Evolutionary conservation across 805 yeast species (phyloP).

Genomic region (Candida ortonii): DNA sequence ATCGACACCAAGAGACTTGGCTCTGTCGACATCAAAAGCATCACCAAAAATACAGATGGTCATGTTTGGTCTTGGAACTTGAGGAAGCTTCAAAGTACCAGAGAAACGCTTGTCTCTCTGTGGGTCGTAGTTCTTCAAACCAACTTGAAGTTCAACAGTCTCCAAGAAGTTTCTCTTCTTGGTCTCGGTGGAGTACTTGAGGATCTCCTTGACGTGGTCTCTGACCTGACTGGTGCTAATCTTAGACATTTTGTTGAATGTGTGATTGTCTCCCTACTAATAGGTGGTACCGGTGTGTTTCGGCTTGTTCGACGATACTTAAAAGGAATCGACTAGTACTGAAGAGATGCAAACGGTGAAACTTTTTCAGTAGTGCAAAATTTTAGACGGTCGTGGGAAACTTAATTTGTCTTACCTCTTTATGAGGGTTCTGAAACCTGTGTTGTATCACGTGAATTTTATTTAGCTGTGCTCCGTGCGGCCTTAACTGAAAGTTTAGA

Average conservation of each 20-base stretch:
- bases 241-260: slow-evolving; percentile 54
- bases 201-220: slow-evolving; percentile 90
- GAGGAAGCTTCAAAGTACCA: slow-evolving; percentile 97
- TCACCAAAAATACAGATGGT: slow-evolving; percentile 99
- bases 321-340: too few species aligned
- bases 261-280: slow-evolving; percentile 71
- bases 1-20: slow-evolving; percentile 98
- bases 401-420: too few species aligned
- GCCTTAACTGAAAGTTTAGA: too few species aligned
- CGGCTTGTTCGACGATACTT: slow-evolving; percentile 52
- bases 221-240: slow-evolving; percentile 91
- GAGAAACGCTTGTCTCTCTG: slow-evolving; percentile 99
- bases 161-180: slow-evolving; percentile 99
- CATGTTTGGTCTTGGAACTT: slow-evolving; percentile 99
- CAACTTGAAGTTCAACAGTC: slow-evolving; percentile 99
- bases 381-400: too few species aligned
- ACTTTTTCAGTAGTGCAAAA: too few species aligned
- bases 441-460: slow-evolving; percentile 4
- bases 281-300: slow-evolving; percentile 35
- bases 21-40: slow-evolving; percentile 99
- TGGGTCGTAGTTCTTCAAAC: slow-evolving; percentile 99
- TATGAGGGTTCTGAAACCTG: slow-evolving; percentile 3
- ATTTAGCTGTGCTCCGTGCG: too few species aligned
- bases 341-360: too few species aligned
- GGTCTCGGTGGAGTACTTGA: slow-evolving; percentile 86